Evolutionary conservation across 2,329 filamentous ascomycete genomes (phyloP).

Genomic region (Epichloe brachyelytri): DNA sequence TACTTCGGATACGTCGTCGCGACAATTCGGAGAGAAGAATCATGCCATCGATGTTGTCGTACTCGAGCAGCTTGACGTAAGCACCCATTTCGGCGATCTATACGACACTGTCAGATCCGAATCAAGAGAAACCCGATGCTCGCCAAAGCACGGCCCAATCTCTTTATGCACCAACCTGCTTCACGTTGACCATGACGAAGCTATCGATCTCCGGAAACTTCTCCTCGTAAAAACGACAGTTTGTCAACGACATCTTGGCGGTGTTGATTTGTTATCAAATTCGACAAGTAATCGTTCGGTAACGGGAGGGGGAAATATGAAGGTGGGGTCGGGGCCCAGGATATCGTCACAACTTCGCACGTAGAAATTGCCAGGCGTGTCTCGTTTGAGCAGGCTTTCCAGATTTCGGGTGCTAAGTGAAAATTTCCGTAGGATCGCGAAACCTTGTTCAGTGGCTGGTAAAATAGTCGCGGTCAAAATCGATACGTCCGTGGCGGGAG

Average conservation of each 20-base stretch:
- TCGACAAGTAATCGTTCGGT: slow-evolving; percentile 12
- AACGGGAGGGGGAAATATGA: not conserved
- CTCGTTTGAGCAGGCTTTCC: not conserved
- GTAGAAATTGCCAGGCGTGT: not conserved
- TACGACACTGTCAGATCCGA: slow-evolving; percentile 5
- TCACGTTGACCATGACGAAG: slow-evolving; percentile 99
- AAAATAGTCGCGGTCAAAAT: not conserved
- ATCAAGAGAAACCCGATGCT: not conserved
- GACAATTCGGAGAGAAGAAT: slow-evolving; percentile 96
- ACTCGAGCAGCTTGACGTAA: slow-evolving; percentile 98
- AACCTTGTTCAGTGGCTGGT: not conserved
- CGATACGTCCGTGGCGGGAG: not conserved
- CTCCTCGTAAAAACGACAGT: slow-evolving; percentile 95
- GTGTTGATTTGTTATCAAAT: slow-evolving; percentile 35
- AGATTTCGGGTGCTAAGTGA: not conserved
- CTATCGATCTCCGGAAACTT: slow-evolving; percentile 92
- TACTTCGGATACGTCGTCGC: slow-evolving; percentile 92
- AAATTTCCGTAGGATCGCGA: not conserved
- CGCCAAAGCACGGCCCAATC: not conserved
- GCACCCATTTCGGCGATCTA: slow-evolving; percentile 99
- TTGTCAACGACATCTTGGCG: slow-evolving; percentile 83
- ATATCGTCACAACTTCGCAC: not conserved
- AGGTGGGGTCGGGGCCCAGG: slow-evolving; percentile 20
- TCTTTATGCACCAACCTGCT: slow-evolving; percentile 60
- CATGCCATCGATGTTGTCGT: slow-evolving; percentile 99